Evolutionary conservation across 768 basidiomycete genomes (phyloP).

Genomic region (Pholiota conissans): DNA sequence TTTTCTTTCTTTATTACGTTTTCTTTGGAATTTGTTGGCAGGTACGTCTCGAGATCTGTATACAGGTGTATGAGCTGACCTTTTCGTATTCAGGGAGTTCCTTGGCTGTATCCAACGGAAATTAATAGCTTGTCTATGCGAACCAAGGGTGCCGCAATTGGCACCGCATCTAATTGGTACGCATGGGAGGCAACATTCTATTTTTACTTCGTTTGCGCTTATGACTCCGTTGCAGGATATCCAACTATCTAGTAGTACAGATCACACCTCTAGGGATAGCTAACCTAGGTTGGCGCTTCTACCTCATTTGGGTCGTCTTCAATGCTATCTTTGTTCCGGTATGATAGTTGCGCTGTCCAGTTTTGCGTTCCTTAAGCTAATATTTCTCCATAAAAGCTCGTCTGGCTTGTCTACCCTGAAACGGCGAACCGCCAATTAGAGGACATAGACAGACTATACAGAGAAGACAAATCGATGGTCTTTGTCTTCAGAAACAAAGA

Average conservation of each 20-base stretch:
- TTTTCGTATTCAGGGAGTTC: slow-evolving; percentile 35
- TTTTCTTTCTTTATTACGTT: slow-evolving; percentile 52
- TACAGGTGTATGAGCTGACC: not conserved
- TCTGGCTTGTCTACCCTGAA: slow-evolving; percentile 50
- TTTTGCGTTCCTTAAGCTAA: too few species aligned
- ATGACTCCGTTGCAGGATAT: slow-evolving; percentile 32
- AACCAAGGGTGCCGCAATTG: slow-evolving; percentile 48
- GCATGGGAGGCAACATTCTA: too few species aligned
- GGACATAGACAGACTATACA: slow-evolving; percentile 49
- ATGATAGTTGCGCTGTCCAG: too few species aligned
- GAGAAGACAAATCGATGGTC: slow-evolving; percentile 41
- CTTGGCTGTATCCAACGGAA: slow-evolving; percentile 52
- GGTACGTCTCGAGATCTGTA: slow-evolving; percentile 25
- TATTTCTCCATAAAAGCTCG: slow-evolving; percentile 29
- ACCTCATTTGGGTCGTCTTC: slow-evolving; percentile 49
- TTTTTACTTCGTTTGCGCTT: too few species aligned
- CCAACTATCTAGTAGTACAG: slow-evolving; percentile 52
- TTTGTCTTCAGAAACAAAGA: slow-evolving; percentile 43
- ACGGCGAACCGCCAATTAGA: slow-evolving; percentile 50
- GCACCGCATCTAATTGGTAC: slow-evolving; percentile 49
- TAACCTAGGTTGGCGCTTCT: slow-evolving; percentile 48
- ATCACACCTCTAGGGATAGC: slow-evolving; percentile 48
- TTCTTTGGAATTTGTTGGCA: slow-evolving; percentile 57
- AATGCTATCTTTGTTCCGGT: slow-evolving; percentile 51
- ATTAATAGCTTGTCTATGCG: slow-evolving; percentile 52